Percentiles rank a stretch among this genome's conserved stretches.
These are phyloP conservation scores for Nicotiana tabacum DNA, from an alignment of 257 asterid species.

Conservation along the genomic window DNA sequence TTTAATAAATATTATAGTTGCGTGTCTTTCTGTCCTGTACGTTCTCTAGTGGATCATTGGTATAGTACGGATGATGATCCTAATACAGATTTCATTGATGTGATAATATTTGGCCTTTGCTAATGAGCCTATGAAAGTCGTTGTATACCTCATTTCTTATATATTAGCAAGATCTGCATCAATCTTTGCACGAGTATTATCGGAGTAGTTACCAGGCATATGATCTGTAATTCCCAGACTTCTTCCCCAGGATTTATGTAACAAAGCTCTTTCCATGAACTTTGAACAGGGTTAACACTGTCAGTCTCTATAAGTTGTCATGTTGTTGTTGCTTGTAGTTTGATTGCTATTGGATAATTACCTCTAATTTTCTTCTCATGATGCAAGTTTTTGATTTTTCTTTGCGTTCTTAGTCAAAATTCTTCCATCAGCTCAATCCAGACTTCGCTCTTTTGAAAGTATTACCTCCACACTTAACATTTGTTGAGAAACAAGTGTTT, in stretches of 20 bases:
- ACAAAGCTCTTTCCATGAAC: background rate
- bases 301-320: background rate
- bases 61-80: background rate
- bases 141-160: background rate
- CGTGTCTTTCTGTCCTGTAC: slow-evolving; percentile 8
- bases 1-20: background rate
- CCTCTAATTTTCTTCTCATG: background rate
- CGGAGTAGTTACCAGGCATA: background rate
- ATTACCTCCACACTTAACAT: background rate
- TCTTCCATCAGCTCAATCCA: background rate
- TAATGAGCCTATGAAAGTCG: background rate
- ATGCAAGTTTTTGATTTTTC: background rate
- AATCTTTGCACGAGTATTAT: background rate
- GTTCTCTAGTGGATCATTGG: slow-evolving; percentile 8
- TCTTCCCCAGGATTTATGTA: background rate
- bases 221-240: background rate
- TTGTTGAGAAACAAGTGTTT: background rate
- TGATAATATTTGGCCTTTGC: background rate
- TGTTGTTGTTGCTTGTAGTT: background rate
- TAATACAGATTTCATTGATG: background rate
- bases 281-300: background rate
- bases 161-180: background rate
- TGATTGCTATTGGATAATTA: background rate
- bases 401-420: background rate
- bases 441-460: background rate